These are phyloP conservation scores for Kluyveromyces nonfermentans DNA, from an alignment of 805 yeast species.

Conservation along the genomic window DNA sequence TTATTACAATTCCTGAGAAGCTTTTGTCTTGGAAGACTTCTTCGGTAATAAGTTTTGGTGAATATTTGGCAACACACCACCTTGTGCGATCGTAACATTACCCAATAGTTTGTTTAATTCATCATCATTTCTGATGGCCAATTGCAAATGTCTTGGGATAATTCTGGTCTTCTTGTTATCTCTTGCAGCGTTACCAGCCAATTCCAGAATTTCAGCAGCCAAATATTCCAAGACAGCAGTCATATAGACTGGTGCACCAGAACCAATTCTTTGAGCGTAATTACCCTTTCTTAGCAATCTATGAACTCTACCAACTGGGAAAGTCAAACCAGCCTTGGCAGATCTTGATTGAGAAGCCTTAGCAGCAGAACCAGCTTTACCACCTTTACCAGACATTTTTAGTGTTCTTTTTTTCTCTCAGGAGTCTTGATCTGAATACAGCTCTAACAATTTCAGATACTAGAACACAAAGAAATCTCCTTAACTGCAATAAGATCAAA, in stretches of 20 bases:
- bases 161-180: constrained; percentile 97
- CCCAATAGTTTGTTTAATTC: constrained; percentile 84
- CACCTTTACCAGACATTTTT: constrained; percentile 59
- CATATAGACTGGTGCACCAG: constrained; percentile 95
- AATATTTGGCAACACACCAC: constrained; percentile 96
- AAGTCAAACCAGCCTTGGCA: constrained; percentile 91
- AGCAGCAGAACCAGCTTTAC: constrained; percentile 85
- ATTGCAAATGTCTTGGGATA: constrained; percentile 93
- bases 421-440: neutral
- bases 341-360: constrained; percentile 95
- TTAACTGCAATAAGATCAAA: no score
- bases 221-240: constrained; percentile 92
- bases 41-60: constrained; percentile 81
- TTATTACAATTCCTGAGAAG: constrained; percentile 54
- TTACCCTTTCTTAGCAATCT: constrained; percentile 89
- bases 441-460: no score
- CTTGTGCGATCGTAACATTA: constrained; percentile 92
- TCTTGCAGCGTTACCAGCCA: constrained; percentile 96
- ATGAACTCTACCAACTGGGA: constrained; percentile 98
- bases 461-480: no score
- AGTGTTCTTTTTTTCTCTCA: neutral
- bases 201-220: constrained; percentile 91
- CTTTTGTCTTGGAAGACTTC: constrained; percentile 49
- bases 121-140: constrained; percentile 96
- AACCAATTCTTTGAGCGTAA: constrained; percentile 95